phyloP scores from a whole-genome alignment of 169 alveolate genomes.

The Plasmodium coatneyi region DNA sequence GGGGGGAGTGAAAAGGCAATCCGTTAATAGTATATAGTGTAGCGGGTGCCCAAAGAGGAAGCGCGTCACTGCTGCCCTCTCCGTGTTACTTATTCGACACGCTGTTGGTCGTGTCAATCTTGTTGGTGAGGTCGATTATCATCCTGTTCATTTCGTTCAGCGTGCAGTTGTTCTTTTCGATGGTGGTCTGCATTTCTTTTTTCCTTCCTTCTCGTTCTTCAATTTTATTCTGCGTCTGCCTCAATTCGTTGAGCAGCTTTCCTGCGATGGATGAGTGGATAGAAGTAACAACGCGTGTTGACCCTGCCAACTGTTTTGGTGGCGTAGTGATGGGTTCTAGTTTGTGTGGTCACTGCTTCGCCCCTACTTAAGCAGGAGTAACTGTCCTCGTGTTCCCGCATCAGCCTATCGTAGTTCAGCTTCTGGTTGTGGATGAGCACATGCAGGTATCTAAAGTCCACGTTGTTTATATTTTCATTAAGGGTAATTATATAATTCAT shows the following conservation, averaged over 20 bases:
- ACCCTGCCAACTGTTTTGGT: neutral
- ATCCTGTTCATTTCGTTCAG: slow-evolving; percentile 9
- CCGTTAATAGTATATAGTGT: neutral
- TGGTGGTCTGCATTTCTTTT: slow-evolving; percentile 28
- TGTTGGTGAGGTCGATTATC: slow-evolving; percentile 14
- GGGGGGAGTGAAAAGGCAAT: neutral
- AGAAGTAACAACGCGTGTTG: neutral
- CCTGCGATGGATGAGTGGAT: neutral
- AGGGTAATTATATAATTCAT: slow-evolving; percentile 36
- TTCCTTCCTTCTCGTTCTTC: slow-evolving; percentile 1
- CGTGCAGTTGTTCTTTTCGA: slow-evolving; percentile 13
- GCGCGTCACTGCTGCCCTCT: no score
- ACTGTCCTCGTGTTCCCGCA: slow-evolving; percentile 41
- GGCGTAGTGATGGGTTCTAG: neutral
- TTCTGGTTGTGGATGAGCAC: slow-evolving; percentile 40
- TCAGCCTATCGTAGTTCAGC: slow-evolving; percentile 25
- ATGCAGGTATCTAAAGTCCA: slow-evolving; percentile 37
- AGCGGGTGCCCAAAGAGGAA: neutral
- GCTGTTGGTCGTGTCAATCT: slow-evolving; percentile 10
- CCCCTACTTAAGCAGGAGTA: slow-evolving; percentile 36
- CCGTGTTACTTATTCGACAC: slow-evolving; percentile 21
- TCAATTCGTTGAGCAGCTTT: slow-evolving; percentile 29
- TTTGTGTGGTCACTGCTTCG: neutral
- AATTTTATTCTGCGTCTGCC: neutral
- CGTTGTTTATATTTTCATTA: slow-evolving; percentile 39